Evolutionary conservation across 2,329 filamentous ascomycete genomes (phyloP), one percentile per base, ranked within the genome.

Genomic region (Aspergillus udagawae): DNA sequence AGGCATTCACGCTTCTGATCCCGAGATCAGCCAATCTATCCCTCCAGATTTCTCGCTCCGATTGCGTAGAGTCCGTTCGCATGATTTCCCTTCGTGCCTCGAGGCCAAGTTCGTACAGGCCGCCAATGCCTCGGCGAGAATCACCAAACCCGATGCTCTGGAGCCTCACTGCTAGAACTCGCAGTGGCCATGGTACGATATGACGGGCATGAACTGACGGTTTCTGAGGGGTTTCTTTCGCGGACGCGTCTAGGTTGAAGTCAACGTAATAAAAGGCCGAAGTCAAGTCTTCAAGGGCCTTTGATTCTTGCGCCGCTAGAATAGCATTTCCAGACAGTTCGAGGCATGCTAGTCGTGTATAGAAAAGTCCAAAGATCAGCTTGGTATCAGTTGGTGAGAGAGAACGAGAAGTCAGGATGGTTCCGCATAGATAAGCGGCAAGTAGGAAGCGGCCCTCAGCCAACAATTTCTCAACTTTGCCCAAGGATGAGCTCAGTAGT

Each of bases 131-230:
- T 60, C 92, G 83, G 4, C 93, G 83, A 51, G 87, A 85, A 73
- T 99, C 94, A 3, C 88, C 88, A 62, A 94, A 95, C 1, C 91
- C 91, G 49, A 96, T 83, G 0, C 90, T 91, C 64, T 96, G 91
- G 21, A 97, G 81, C 1, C 92, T 84, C 8, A 97, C 89, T 6
- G 88, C 87, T 17, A 97, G 81, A 2, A 97, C 83, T 6, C 94
- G 85, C 53, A 99, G 81, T 45, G 88, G 83, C 92, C 94, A 99
- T 0, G 93, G 93, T 0, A 93, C 89, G 0, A 96, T 81, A 69
- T 89, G 88, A 54, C 76, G 75, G 84, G 85, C 82, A 82, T 89
- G 72, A 79, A 82, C 70, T 68, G 87, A 68, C 80, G 86, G 70
- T 82, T 83, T 61, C 82, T 86, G 54, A 70, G 87, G 67, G 69